Conservation (phyloP, 164 flowering plant species). For the Cinnamomum micranthum region DNA sequence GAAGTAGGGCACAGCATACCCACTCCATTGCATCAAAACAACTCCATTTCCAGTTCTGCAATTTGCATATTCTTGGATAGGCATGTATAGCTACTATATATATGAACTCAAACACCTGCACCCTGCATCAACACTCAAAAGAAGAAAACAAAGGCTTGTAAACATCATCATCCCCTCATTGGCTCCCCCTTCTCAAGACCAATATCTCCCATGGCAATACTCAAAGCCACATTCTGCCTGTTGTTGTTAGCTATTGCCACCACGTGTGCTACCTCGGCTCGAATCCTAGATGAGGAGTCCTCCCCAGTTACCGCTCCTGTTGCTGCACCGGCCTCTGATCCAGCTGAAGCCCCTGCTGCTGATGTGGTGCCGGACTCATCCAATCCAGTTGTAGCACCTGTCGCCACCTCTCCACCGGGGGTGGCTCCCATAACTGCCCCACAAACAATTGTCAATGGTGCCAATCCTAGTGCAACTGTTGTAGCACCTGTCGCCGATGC, state of each 20-base stretch:
- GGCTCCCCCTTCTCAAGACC: conserved; percentile 42
- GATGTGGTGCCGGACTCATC: conserved; percentile 1
- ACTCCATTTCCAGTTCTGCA: conserved; percentile 21
- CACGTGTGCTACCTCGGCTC: conserved; percentile 37
- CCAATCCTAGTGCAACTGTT: not conserved
- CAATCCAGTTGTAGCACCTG: conserved; percentile 1
- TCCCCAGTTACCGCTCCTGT: conserved; percentile 6
- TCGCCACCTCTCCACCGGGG: no score
- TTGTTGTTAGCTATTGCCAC: conserved; percentile 31
- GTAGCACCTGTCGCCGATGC: not conserved
- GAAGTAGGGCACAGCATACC: conserved; percentile 14
- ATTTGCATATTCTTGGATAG: not conserved
- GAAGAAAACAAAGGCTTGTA: conserved; percentile 20
- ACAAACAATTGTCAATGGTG: no score
- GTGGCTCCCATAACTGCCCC: not conserved
- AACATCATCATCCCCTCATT: conserved; percentile 32
- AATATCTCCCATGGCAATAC: conserved; percentile 16
- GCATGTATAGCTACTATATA: conserved; percentile 8
- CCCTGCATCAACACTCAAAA: conserved; percentile 11
- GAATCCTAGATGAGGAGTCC: conserved; percentile 41
- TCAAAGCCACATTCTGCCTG: not conserved
- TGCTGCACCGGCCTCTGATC: conserved; percentile 10
- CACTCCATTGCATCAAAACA: conserved; percentile 35
- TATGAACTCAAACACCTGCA: conserved; percentile 5
- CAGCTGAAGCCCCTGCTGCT: conserved; percentile 6